Conservation (phyloP, 1,284 basidiomycete genomes). For the Ganoderma boninense region DNA sequence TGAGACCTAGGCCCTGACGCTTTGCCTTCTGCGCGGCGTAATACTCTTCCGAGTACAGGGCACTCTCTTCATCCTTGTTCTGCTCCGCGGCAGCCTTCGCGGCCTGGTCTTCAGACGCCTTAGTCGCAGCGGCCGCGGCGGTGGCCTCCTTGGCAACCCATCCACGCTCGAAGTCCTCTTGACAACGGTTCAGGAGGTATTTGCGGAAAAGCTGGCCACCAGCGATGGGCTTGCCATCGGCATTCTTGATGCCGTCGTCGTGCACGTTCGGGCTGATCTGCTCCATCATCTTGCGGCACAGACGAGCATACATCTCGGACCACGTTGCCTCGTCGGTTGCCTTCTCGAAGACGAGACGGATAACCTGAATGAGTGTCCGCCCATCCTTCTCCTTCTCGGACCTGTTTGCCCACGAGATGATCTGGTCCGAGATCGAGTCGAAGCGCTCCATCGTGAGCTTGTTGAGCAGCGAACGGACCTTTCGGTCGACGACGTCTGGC, state of each 20-base stretch:
- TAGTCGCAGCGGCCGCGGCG: slow-evolving; percentile 43
- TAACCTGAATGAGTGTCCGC: slow-evolving; percentile 93
- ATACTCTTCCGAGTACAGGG: slow-evolving; percentile 94
- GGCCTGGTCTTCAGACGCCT: slow-evolving; percentile 62
- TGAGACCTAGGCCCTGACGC: slow-evolving; percentile 94
- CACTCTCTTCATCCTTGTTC: slow-evolving; percentile 62
- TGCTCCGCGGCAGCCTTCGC: slow-evolving; percentile 68
- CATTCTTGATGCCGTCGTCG: slow-evolving; percentile 83
- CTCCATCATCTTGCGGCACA: slow-evolving; percentile 83
- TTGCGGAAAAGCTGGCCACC: slow-evolving; percentile 91
- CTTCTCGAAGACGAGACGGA: slow-evolving; percentile 95
- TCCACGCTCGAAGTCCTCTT: slow-evolving; percentile 47
- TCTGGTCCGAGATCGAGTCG: slow-evolving; percentile 73
- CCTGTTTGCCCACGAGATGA: slow-evolving; percentile 90
- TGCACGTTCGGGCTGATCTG: slow-evolving; percentile 84
- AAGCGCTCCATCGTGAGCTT: slow-evolving; percentile 98
- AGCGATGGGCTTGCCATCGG: slow-evolving; percentile 85
- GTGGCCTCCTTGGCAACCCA: slow-evolving; percentile 53
- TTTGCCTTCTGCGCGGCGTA: slow-evolving; percentile 97
- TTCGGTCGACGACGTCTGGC: slow-evolving; percentile 88
- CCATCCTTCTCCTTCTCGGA: slow-evolving; percentile 93
- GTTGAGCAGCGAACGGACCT: slow-evolving; percentile 94
- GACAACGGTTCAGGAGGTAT: slow-evolving; percentile 73
- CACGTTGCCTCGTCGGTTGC: slow-evolving; percentile 62
- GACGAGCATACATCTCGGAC: slow-evolving; percentile 60